Conservation (phyloP, 192 early-diverging fungal species). For the Dissophora ornata region DNA sequence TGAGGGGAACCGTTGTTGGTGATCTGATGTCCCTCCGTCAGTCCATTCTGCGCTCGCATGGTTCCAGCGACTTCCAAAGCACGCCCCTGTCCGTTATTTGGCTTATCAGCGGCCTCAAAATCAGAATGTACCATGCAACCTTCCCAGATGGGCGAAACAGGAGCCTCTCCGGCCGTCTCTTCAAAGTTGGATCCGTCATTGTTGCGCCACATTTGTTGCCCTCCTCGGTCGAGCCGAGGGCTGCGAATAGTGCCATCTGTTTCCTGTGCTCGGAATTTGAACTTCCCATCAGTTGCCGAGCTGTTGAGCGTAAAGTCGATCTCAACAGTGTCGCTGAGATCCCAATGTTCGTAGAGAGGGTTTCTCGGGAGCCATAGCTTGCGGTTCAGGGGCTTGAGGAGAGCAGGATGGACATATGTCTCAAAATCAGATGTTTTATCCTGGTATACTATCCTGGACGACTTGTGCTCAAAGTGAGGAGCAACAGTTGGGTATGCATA, state of each 20-base stretch:
- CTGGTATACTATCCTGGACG: slow-evolving; percentile 36
- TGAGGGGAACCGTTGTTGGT: no score
- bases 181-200: slow-evolving; percentile 20
- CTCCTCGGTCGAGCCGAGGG: background rate
- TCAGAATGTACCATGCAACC: slow-evolving; percentile 17
- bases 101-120: background rate
- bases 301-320: slow-evolving; percentile 51
- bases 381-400: slow-evolving; percentile 53
- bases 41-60: no score
- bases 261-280: slow-evolving; percentile 17
- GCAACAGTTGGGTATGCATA: background rate
- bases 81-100: background rate
- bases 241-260: slow-evolving; percentile 8
- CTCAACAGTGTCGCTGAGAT: slow-evolving; percentile 53
- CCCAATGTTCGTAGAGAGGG: slow-evolving; percentile 51
- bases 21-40: no score
- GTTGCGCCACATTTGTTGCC: background rate
- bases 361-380: slow-evolving; percentile 57
- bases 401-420: slow-evolving; percentile 58
- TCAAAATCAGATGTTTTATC: slow-evolving; percentile 54
- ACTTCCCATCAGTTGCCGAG: slow-evolving; percentile 1
- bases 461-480: slow-evolving; percentile 26
- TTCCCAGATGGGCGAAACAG: slow-evolving; percentile 22
- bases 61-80: no score
- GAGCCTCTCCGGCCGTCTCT: background rate